These are phyloP conservation scores for Cercospora sojina DNA, from an alignment of 2,329 filamentous ascomycete species.

Conservation along the genomic window DNA sequence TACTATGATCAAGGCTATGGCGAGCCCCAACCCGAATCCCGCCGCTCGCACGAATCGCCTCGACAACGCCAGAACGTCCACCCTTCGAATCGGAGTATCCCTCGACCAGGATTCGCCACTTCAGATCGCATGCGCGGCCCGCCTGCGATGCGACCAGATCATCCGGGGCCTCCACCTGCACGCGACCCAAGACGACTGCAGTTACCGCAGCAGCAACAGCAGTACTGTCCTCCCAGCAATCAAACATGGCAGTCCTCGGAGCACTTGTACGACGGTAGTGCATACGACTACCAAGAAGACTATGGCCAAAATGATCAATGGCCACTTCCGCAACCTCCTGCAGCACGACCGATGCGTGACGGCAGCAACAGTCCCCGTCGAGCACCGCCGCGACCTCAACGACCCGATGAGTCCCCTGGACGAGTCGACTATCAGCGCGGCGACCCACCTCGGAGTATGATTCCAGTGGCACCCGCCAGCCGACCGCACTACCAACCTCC, in stretches of 20 bases:
- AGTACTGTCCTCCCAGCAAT: conserved; percentile 16
- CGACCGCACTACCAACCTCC: conserved; percentile 23
- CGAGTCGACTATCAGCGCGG: conserved; percentile 19
- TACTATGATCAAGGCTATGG: conserved; percentile 22
- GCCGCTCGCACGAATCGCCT: conserved; percentile 10
- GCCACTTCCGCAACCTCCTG: conserved; percentile 27
- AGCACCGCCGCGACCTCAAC: conserved; percentile 31
- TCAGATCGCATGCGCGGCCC: conserved; percentile 23
- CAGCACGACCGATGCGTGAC: conserved; percentile 10
- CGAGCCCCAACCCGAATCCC: conserved; percentile 18
- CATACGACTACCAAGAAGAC: conserved; percentile 27
- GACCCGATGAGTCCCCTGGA: conserved; percentile 28
- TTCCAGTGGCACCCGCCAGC: conserved; percentile 20
- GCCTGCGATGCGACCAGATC: conserved; percentile 25
- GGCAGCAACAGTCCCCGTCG: conserved; percentile 20
- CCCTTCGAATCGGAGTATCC: conserved; percentile 20
- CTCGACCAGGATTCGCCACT: conserved; percentile 10
- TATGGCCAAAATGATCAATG: conserved; percentile 29
- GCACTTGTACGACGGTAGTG: conserved; percentile 32
- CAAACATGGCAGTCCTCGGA: conserved; percentile 22
- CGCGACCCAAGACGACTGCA: conserved; percentile 18
- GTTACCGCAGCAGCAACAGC: conserved; percentile 15
- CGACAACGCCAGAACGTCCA: conserved; percentile 13
- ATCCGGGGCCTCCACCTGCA: conserved; percentile 12
- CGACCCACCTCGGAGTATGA: conserved; percentile 23